Conservation (phyloP, 768 basidiomycete genomes). For the Rhizopogon roseolus region DNA sequence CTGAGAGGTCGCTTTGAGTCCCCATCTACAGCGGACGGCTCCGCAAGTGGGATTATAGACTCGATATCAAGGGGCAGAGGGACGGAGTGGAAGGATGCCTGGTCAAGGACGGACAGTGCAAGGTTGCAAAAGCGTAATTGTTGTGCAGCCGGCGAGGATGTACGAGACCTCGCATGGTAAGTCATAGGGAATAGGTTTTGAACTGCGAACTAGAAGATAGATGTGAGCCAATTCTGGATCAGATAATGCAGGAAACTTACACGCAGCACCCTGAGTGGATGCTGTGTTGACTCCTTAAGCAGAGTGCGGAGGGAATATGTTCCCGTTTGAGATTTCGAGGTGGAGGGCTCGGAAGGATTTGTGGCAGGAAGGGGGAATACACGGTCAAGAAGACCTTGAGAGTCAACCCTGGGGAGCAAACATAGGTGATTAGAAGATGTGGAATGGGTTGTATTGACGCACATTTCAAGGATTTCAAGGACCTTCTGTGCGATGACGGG, state of each 20-base stretch:
- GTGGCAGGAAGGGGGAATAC: conserved; percentile 54
- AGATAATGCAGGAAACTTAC: conserved; percentile 35
- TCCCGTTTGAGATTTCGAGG: conserved; percentile 28
- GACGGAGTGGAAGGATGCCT: conserved; percentile 50
- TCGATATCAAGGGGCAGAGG: conserved; percentile 43
- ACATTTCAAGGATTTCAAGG: conserved; percentile 58
- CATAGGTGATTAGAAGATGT: neutral
- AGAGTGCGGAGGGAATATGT: conserved; percentile 52
- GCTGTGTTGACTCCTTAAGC: conserved; percentile 46
- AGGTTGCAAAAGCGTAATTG: conserved; percentile 74
- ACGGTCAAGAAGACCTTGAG: conserved; percentile 75
- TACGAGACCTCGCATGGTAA: conserved; percentile 57
- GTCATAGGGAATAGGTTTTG: conserved; percentile 65
- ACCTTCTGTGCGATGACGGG: conserved; percentile 45
- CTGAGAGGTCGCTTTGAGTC: conserved; percentile 17
- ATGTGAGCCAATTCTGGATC: conserved; percentile 6
- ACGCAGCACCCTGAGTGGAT: conserved; percentile 51
- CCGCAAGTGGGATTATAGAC: conserved; percentile 33
- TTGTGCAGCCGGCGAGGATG: conserved; percentile 59
- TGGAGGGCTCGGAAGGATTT: conserved; percentile 35
- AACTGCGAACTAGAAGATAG: conserved; percentile 48
- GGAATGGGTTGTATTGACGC: conserved; percentile 11
- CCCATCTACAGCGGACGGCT: conserved; percentile 14
- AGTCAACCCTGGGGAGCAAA: conserved; percentile 48
- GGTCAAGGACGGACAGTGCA: conserved; percentile 66